A percentile compares a stretch with the other conserved stretches of the same genome.
Evolutionary conservation across 2,329 filamentous ascomycete genomes (phyloP).

Genomic region (Cladosporium sp.): DNA sequence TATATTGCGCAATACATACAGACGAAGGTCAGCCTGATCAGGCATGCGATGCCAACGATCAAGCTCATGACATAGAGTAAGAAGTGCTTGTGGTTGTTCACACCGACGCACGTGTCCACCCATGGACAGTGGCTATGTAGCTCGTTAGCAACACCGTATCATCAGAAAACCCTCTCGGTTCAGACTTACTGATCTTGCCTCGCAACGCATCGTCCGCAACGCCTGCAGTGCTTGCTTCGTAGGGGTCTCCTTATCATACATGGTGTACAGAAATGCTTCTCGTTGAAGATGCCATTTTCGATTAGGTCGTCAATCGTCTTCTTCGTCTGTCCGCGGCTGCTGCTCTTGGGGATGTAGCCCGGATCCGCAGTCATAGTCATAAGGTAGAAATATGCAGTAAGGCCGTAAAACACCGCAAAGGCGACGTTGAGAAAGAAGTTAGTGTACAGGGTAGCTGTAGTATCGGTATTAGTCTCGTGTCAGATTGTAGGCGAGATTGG

Average conservation of each 20-base stretch:
- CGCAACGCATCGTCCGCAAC: slow-evolving; percentile 88
- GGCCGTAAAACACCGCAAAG: slow-evolving; percentile 65
- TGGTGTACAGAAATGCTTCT: slow-evolving; percentile 86
- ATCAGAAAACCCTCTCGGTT: neutral
- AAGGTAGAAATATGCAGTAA: slow-evolving; percentile 84
- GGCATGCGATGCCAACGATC: slow-evolving; percentile 71
- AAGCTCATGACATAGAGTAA: slow-evolving; percentile 83
- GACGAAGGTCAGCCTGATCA: slow-evolving; percentile 71
- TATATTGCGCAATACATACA: slow-evolving; percentile 56
- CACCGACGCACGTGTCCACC: slow-evolving; percentile 94
- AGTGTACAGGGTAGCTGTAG: slow-evolving; percentile 62
- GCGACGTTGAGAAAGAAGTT: slow-evolving; percentile 76
- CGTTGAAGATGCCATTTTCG: slow-evolving; percentile 84
- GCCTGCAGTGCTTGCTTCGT: slow-evolving; percentile 91
- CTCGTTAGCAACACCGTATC: slow-evolving; percentile 16
- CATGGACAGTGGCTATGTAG: slow-evolving; percentile 85
- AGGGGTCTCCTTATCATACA: slow-evolving; percentile 95
- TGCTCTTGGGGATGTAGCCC: slow-evolving; percentile 87
- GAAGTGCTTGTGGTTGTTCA: slow-evolving; percentile 96
- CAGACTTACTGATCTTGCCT: slow-evolving; percentile 89
- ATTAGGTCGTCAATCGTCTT: slow-evolving; percentile 86
- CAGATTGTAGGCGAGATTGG: neutral
- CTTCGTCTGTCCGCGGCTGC: slow-evolving; percentile 86
- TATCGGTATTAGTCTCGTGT: slow-evolving; percentile 29
- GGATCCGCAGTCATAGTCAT: slow-evolving; percentile 86